These are phyloP conservation scores for Crithidia expoeki DNA, from an alignment of 208 protist species.

Conservation along the genomic window DNA sequence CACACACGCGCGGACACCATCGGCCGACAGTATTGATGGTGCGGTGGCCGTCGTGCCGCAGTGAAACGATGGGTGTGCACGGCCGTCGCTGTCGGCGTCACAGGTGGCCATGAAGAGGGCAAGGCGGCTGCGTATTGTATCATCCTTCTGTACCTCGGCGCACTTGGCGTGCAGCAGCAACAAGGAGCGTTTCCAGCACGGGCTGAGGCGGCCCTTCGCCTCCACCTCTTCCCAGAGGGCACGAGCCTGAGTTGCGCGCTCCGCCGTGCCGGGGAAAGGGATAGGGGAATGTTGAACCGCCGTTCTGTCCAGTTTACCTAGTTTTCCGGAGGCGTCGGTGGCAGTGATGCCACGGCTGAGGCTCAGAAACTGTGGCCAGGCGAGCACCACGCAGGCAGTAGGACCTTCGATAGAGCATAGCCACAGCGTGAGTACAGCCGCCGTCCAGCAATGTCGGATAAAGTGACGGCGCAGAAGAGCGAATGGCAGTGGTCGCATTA, in stretches of 20 bases:
- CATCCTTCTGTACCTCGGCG: slow-evolving; percentile 42
- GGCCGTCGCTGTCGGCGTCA: slow-evolving; percentile 70
- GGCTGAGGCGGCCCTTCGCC: slow-evolving; percentile 48
- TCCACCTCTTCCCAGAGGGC: slow-evolving; percentile 58
- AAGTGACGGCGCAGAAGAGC: not conserved
- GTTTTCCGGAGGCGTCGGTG: not conserved
- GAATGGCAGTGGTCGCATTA: not conserved
- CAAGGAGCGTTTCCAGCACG: slow-evolving; percentile 80
- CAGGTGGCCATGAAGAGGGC: slow-evolving; percentile 81
- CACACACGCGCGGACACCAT: slow-evolving; percentile 46
- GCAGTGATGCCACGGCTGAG: not conserved
- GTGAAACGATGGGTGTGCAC: slow-evolving; percentile 39
- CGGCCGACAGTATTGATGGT: slow-evolving; percentile 9
- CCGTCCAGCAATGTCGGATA: not conserved
- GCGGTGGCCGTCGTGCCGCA: slow-evolving; percentile 18
- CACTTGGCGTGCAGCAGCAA: slow-evolving; percentile 52
- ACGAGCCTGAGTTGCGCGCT: slow-evolving; percentile 27
- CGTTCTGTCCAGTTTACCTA: not conserved
- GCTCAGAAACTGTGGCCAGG: slow-evolving; percentile 20
- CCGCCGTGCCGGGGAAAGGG: slow-evolving; percentile 1
- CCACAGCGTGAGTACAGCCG: slow-evolving; percentile 5
- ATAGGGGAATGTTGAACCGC: not conserved
- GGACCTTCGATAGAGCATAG: not conserved
- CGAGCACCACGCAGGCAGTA: slow-evolving; percentile 1
- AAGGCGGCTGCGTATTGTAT: slow-evolving; percentile 66